A percentile compares a stretch with the other conserved stretches of the same genome.
Conservation (phyloP, 2,329 filamentous ascomycete species). For the Talaromyces sp. region DNA sequence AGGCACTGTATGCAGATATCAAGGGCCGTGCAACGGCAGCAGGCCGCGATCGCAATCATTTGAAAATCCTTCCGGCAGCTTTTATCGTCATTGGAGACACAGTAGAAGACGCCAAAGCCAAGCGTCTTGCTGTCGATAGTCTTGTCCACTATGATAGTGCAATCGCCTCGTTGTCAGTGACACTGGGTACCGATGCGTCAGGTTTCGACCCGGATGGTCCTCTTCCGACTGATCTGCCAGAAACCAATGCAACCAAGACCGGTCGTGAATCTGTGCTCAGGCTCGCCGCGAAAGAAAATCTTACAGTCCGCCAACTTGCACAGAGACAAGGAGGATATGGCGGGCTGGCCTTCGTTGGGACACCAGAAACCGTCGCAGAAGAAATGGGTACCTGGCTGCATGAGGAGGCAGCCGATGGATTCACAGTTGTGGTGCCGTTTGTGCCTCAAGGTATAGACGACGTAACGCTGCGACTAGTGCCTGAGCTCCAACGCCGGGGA, state of each 20-base stretch:
- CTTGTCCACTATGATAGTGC: conserved; percentile 53
- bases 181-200: conserved; percentile 46
- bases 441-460: conserved; percentile 50
- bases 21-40: conserved; percentile 45
- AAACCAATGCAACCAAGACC: conserved; percentile 53
- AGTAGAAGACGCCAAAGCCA: conserved; percentile 45
- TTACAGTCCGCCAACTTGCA: conserved; percentile 51
- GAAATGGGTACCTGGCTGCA: conserved; percentile 46
- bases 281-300: conserved; percentile 41
- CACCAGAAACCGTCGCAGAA: conserved; percentile 47
- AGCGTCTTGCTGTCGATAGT: conserved; percentile 48
- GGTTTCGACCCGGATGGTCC: conserved; percentile 47
- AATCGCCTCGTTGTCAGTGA: conserved; percentile 50
- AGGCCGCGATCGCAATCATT: conserved; percentile 42
- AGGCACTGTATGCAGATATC: conserved; percentile 49
- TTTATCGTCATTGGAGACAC: conserved; percentile 49
- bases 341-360: conserved; percentile 50
- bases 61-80: conserved; percentile 52
- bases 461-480: conserved; percentile 44
- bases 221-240: conserved; percentile 47
- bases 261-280: conserved; percentile 41
- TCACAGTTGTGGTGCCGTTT: conserved; percentile 49
- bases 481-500: conserved; percentile 49
- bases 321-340: conserved; percentile 48
- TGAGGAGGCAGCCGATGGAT: conserved; percentile 49